These are phyloP conservation scores for Tolypocladium guangdongense DNA, from an alignment of 2,329 filamentous ascomycete species.

Conservation along the genomic window DNA sequence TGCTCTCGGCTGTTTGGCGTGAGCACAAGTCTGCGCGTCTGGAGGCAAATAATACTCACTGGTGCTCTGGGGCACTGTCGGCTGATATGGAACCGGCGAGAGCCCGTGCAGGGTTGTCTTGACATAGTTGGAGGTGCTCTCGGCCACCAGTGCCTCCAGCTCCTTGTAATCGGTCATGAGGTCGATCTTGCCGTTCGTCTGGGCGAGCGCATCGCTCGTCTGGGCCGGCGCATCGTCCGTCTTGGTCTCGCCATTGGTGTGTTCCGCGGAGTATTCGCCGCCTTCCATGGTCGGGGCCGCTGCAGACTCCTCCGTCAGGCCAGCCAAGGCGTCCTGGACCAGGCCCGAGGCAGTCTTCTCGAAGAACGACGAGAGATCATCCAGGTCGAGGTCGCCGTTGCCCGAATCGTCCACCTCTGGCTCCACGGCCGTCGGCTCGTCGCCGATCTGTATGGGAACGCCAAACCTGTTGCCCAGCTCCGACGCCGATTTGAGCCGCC, in stretches of 20 bases:
- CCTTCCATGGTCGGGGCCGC: constrained; percentile 8
- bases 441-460: constrained; percentile 20
- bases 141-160: constrained; percentile 30
- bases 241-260: constrained; percentile 14
- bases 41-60: constrained; percentile 13
- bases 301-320: constrained; percentile 17
- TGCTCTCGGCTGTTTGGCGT: constrained; percentile 16
- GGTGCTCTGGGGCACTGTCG: constrained; percentile 28
- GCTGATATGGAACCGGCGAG: constrained; percentile 31
- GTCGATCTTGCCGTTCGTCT: constrained; percentile 20
- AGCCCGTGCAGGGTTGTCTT: constrained; percentile 31
- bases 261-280: constrained; percentile 11
- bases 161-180: constrained; percentile 29
- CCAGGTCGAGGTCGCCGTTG: constrained; percentile 24
- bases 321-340: constrained; percentile 28
- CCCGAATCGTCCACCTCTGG: constrained; percentile 10
- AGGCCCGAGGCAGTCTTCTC: constrained; percentile 30
- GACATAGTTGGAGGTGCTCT: constrained; percentile 34
- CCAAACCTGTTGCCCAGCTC: constrained; percentile 24
- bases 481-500: constrained; percentile 20
- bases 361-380: constrained; percentile 30
- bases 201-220: constrained; percentile 10
- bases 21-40: not conserved
- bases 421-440: constrained; percentile 9
- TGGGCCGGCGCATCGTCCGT: constrained; percentile 10